A percentile compares a stretch with the other conserved stretches of the same genome.
These are phyloP conservation scores for Auricularia auricula-judae DNA, from an alignment of 768 basidiomycete species.

Conservation along the genomic window DNA sequence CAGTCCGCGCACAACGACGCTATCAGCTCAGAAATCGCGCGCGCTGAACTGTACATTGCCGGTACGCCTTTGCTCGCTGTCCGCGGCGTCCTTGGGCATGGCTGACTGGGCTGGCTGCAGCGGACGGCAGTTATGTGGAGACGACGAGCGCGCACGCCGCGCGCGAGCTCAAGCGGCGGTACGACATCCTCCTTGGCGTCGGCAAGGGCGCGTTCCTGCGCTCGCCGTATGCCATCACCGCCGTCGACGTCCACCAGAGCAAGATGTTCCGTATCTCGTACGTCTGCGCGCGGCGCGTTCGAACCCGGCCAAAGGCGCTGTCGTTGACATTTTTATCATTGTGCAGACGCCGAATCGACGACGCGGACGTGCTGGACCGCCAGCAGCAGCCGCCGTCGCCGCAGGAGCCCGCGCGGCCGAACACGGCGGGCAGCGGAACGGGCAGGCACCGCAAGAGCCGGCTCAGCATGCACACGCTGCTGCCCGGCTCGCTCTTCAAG, in stretches of 20 bases:
- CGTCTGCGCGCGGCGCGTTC: slow-evolving; percentile 17
- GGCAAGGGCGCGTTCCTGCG: slow-evolving; percentile 40
- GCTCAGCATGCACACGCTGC: slow-evolving; percentile 55
- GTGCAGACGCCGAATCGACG: not conserved
- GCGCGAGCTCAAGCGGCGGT: slow-evolving; percentile 63
- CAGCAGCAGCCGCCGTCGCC: slow-evolving; percentile 26
- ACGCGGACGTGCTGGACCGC: not conserved
- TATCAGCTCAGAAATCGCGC: slow-evolving; percentile 4
- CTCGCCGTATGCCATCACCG: slow-evolving; percentile 76
- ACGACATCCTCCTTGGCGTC: slow-evolving; percentile 61
- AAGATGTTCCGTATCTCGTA: slow-evolving; percentile 71
- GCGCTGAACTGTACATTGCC: slow-evolving; percentile 9
- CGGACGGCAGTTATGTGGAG: slow-evolving; percentile 69
- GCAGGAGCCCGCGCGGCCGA: slow-evolving; percentile 21
- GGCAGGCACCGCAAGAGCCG: slow-evolving; percentile 43
- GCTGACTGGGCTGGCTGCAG: slow-evolving; percentile 22
- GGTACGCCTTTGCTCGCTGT: slow-evolving; percentile 1
- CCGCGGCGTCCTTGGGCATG: not conserved
- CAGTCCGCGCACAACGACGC: not conserved
- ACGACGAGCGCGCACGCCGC: slow-evolving; percentile 69
- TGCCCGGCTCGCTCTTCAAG: slow-evolving; percentile 40
- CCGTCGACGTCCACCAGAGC: slow-evolving; percentile 72
- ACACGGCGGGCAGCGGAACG: slow-evolving; percentile 30
- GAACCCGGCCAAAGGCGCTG: not conserved
- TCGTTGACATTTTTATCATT: not conserved